Evolutionary conservation across 306 rosid genomes (phyloP), one percentile per base, ranked within the genome.

Genomic region (Trifolium subterraneum): DNA sequence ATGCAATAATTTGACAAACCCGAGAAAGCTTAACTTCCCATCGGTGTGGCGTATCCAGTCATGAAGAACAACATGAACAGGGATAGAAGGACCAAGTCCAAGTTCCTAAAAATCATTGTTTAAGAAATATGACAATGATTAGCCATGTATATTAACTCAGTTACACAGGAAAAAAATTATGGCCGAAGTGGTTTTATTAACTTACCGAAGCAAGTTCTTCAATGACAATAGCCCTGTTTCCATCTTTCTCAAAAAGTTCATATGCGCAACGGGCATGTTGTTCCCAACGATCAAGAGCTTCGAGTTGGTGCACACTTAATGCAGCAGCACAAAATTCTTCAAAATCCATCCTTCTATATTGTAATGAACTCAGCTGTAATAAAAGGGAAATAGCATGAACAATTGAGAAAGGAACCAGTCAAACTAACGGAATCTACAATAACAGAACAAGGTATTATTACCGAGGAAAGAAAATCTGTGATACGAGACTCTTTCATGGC

Each of bases 31-130:
- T 71, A 94, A 84, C 78, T 92, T 90, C 84, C 99, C 98, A 75
- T 95, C 99, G 0, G 96, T 92, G 93, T 95, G 99, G 74, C 96
- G 86, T 73, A 95, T 92, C 99, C 98, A 95, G 82, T 95, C 99
- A 42, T 87, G 97, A 23, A 94, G 97, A 82, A 94, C 97, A 13
- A 87, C 96, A 20, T 88, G 99, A 73, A 94, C 87, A 0, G 98
- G 99, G 78, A 94, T 92, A n/a, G 97, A 89, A 16, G 99, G 99
- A 44, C 99, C 98, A 35, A 95, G 98, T 58, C 98, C 98, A 45
- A 90, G 98, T 86, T 95, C 98, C 99, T 92, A 82, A 60, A 79
- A 69, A 72, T 56, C 35, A 23, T 85, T 68, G 35, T 31, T 7
- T 18, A 44, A 51, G 5, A 70, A 42, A 70, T 15, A 71, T 42